Conservation (phyloP, 352 stramenopile genomes). For the Globisporangium takayamanum region DNA sequence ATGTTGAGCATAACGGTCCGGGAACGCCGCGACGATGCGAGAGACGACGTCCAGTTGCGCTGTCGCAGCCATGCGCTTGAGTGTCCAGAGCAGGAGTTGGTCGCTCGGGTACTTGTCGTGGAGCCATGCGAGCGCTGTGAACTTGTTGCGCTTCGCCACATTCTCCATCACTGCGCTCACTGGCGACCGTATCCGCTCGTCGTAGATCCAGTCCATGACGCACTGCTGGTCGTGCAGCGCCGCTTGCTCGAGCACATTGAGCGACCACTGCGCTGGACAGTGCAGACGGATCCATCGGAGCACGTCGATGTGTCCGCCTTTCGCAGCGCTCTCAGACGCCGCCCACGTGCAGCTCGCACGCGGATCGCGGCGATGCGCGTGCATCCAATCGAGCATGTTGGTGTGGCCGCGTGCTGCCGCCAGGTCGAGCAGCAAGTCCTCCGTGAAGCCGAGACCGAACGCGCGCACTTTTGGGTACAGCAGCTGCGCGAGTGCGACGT, state of each 20-base stretch:
- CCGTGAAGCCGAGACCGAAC: constrained; percentile 7
- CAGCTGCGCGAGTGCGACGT: background rate
- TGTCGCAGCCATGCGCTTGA: constrained; percentile 7
- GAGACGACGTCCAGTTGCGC: constrained; percentile 1
- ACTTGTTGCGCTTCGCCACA: background rate
- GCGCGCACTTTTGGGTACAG: constrained; percentile 6
- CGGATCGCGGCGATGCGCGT: constrained; percentile 2
- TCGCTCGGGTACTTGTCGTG: constrained; percentile 5
- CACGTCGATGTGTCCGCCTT: constrained; percentile 2
- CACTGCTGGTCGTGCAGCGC: constrained; percentile 8
- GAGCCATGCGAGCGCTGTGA: constrained; percentile 5
- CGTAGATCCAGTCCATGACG: constrained; percentile 9
- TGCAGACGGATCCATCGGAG: constrained; percentile 3
- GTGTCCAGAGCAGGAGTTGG: constrained; percentile 1
- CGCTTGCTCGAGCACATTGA: constrained; percentile 4
- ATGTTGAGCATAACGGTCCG: background rate
- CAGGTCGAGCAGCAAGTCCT: constrained; percentile 8
- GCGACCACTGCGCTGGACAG: constrained; percentile 5
- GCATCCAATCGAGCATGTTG: constrained; percentile 9
- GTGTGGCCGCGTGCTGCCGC: constrained; percentile 7
- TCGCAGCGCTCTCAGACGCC: constrained; percentile 6
- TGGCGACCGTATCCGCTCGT: background rate
- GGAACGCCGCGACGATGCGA: constrained; percentile 1
- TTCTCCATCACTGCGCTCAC: background rate
- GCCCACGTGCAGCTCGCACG: background rate